Base-by-base conservation (phyloP, 2,329 filamentous ascomycete genomes). In the Zymoseptoria ardabiliae region DNA sequence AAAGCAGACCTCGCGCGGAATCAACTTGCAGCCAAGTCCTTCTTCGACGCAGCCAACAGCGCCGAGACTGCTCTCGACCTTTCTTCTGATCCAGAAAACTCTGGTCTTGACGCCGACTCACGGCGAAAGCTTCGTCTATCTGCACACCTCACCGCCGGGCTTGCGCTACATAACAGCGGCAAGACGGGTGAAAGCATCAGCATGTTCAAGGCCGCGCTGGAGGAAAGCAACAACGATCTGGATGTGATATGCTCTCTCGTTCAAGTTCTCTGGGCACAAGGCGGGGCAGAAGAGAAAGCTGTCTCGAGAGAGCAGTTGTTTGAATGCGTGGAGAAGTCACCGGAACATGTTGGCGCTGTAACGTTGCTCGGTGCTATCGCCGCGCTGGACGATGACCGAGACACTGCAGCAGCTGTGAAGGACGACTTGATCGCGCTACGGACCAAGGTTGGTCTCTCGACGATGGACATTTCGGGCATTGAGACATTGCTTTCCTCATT, bases 251-350 rank as follows among this genome's bases (percentile, higher is more conserved):
- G 92, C 69, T 80, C 97, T 11, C 80, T 97, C 11, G 89, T 92
- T 0, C 91, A 97, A 74, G 89, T 97, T 0, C 81, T 97, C 0
- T 99, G 94, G 93, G 92, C 92, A 0, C 91, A 90, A 64, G 91
- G 90, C 8, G 85, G 86, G 0, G 84, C 87, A 6, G 81, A 86
- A 0, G 89, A 92, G 58, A 85, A 87, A 53, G 84, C 87, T 54
- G 85, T 89, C 62, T 92, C 93, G 17, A 83, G 91, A 3, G 85
- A 89, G 56, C 84, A 90, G 63, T 81, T 99, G 0, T 93, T 96
- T 68, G 86, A 86, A 13, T 86, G 89, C 41, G 86, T 96, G 11
- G 90, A 92, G 67, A 81, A 79, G 55, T 77, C 88, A 54, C 84
- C 90, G 0, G 83, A 86, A 1, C 91, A 97, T 65, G 83, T 96